Evolutionary conservation across 768 basidiomycete species (phyloP), one percentile per base, ranked within the genome.

Genomic region (Auricularia heimuer): DNA sequence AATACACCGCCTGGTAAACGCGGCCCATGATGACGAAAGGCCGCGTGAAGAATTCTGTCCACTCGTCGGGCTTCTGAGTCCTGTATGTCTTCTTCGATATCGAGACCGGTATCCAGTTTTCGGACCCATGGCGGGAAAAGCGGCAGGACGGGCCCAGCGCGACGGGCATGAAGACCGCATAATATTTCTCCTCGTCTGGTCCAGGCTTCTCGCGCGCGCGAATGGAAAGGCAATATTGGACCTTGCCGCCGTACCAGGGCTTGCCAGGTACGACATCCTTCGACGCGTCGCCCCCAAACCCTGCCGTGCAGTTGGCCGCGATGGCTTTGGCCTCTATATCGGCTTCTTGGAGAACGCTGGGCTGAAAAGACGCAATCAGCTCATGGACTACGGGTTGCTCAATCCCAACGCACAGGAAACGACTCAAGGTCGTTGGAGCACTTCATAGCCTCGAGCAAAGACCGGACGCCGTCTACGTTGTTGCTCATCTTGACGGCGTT

Each of bases 91-190:
- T 62, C 39, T 74, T 75, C 0, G 76, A 68, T 3, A 88, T 67
- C 58, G 79, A 80, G 64, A 88, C 70, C 2, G 82, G 77, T 3
- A 90, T 69, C 39, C 89, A 77, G 33, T 74, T 73, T n/a, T 76
- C 75, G n/a, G 87, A 88, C 0, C 88, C 88, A 70, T 85, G 77
- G 14, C 88, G 80, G 0, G 80, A 71, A 68, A 88, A 80, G 16
- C 84, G 80, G 64, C 77, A 79, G 0, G 87, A 89, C 1, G 85
- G 71, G 0, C 83, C 82, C 0, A 88, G 74, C 42, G 76, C 74
- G 1, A 82, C 81, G 3, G 72, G 77, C 21, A 88, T 68, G 35
- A 71, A 75, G 65, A 79, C 81, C 0, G 54, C 37, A 0, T 64
- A 64, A 3, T 65, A 62, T 58, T 63, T 67, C 35, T n/a, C n/a